A percentile compares a stretch with the other conserved stretches of the same genome.
Evolutionary conservation across 495 filamentous ascomycete species (phyloP).

Genomic region (Podospora pseudopauciseta): DNA sequence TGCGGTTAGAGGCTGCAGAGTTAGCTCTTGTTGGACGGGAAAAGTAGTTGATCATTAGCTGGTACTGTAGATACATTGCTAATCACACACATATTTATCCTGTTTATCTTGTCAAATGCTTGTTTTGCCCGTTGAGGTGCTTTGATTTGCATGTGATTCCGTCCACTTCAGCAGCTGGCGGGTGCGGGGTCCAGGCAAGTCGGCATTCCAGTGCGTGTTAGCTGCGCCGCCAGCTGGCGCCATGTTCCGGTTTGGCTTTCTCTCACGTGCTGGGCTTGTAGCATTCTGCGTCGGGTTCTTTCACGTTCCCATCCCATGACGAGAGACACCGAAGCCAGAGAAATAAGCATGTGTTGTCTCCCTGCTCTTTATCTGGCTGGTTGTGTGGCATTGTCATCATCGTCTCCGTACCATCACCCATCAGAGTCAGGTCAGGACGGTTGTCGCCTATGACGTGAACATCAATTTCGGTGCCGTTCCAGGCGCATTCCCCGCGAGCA

Average conservation of each 20-base stretch:
- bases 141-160: neutral
- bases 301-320: neutral
- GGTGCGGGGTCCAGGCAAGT: neutral
- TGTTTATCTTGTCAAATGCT: too few species aligned
- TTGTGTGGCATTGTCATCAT: neutral
- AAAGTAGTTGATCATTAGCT: neutral
- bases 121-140: too few species aligned
- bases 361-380: neutral
- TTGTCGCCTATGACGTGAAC: slow-evolving; percentile 21
- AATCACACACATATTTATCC: neutral
- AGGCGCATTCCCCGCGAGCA: slow-evolving; percentile 4
- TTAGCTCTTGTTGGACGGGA: neutral
- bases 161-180: neutral
- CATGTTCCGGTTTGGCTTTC: neutral
- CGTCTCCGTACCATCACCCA: neutral
- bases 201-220: neutral
- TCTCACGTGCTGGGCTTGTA: neutral
- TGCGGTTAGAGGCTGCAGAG: neutral
- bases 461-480: slow-evolving; percentile 11
- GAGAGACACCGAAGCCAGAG: neutral
- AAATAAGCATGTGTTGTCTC: neutral
- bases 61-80: neutral
- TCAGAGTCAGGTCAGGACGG: neutral
- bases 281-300: neutral
- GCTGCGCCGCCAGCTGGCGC: neutral